These are phyloP conservation scores for Borovskyia barvae DNA, from an alignment of 208 protist genomes.

Conservation along the genomic window DNA sequence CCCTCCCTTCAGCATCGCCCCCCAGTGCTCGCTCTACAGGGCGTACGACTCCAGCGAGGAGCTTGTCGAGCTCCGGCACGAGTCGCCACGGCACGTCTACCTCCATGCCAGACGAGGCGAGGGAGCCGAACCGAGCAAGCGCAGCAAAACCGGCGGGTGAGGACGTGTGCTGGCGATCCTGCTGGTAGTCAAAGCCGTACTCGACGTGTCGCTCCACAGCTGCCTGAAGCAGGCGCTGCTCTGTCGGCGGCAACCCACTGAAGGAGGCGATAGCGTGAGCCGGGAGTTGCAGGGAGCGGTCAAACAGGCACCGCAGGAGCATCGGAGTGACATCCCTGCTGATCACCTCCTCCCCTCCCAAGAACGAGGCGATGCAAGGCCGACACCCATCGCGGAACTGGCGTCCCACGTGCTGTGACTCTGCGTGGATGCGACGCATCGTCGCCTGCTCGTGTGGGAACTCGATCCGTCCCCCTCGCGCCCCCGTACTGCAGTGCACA, in stretches of 20 bases:
- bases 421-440: slow-evolving; percentile 27
- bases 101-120: background rate
- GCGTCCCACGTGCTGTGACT: slow-evolving; percentile 32
- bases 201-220: slow-evolving; percentile 55
- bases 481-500: slow-evolving; percentile 42
- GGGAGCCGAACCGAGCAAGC: background rate
- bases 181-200: slow-evolving; percentile 70
- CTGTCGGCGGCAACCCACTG: slow-evolving; percentile 23
- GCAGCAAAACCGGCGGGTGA: background rate
- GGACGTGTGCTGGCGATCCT: slow-evolving; percentile 10
- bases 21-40: slow-evolving; percentile 14
- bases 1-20: background rate
- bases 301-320: slow-evolving; percentile 59
- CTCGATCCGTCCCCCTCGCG: slow-evolving; percentile 22
- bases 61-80: slow-evolving; percentile 40
- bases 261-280: slow-evolving; percentile 42
- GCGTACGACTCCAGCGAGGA: slow-evolving; percentile 20
- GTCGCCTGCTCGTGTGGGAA: slow-evolving; percentile 48
- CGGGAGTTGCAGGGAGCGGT: slow-evolving; percentile 46
- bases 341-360: slow-evolving; percentile 32
- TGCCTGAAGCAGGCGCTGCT: slow-evolving; percentile 39
- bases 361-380: slow-evolving; percentile 17
- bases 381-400: slow-evolving; percentile 54
- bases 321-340: slow-evolving; percentile 40
- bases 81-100: slow-evolving; percentile 38